phyloP scores from a whole-genome alignment of 352 stramenopile species.

The Pelagophyceae sp. region DNA sequence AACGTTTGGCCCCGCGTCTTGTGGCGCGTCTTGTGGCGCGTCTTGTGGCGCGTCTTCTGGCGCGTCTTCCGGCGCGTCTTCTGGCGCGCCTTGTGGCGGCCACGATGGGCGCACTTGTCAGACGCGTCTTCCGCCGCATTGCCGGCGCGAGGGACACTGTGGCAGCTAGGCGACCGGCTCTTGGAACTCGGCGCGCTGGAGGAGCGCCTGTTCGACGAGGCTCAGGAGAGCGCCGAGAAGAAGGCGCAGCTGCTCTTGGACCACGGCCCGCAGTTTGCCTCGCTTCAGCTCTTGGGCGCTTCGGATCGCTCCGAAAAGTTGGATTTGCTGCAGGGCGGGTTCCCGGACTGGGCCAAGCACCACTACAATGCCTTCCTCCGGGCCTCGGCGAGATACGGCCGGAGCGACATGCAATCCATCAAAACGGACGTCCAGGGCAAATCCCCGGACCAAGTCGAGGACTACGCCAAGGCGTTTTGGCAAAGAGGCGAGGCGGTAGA shows the following conservation, averaged over 20 bases:
- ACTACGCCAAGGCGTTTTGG: conserved; percentile 65
- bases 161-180: conserved; percentile 47
- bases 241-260: conserved; percentile 23
- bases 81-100: too few species aligned
- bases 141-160: too few species aligned
- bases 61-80: too few species aligned
- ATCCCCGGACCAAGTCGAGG: conserved; percentile 43
- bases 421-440: conserved; percentile 56
- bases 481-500: conserved; percentile 36
- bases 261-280: conserved; percentile 27
- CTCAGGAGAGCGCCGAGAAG: conserved; percentile 18
- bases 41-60: too few species aligned
- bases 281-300: conserved; percentile 55
- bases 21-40: too few species aligned
- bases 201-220: conserved; percentile 27
- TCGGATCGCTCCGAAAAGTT: conserved; percentile 77
- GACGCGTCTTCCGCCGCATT: too few species aligned
- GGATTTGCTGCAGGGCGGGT: conserved; percentile 74
- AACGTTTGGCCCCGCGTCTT: too few species aligned
- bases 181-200: conserved; percentile 55
- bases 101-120: too few species aligned
- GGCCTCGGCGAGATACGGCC: conserved; percentile 75
- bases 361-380: conserved; percentile 83
- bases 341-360: conserved; percentile 73
- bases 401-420: conserved; percentile 74